These are phyloP conservation scores for Teratosphaeria zuluensis DNA, from an alignment of 2,329 filamentous ascomycete genomes.

Conservation along the genomic window DNA sequence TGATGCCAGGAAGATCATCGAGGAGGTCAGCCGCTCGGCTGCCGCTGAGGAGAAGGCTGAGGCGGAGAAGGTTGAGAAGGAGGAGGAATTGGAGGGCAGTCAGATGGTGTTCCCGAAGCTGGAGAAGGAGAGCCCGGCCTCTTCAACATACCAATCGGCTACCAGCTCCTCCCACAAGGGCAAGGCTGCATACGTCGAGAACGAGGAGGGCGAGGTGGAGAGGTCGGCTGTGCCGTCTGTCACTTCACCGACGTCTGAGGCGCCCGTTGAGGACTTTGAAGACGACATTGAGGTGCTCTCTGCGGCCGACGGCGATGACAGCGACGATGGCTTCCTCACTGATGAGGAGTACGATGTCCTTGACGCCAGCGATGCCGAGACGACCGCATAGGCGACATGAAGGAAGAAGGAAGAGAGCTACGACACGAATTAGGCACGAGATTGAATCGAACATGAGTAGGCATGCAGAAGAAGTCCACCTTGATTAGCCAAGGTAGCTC, in stretches of 20 bases:
- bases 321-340: constrained; percentile 75
- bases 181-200: constrained; percentile 47
- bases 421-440: neutral
- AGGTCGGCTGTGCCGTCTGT: constrained; percentile 21
- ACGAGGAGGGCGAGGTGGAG: constrained; percentile 48
- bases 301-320: constrained; percentile 49
- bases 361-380: constrained; percentile 85
- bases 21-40: constrained; percentile 9
- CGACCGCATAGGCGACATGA: constrained; percentile 13
- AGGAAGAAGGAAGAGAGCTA: neutral
- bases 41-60: constrained; percentile 23
- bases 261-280: constrained; percentile 38
- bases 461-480: neutral
- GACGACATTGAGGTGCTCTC: constrained; percentile 38
- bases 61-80: constrained; percentile 21
- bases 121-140: constrained; percentile 80
- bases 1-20: constrained; percentile 21
- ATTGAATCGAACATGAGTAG: neutral
- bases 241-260: constrained; percentile 23
- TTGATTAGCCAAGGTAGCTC: neutral
- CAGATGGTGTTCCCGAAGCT: constrained; percentile 96
- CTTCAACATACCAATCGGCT: constrained; percentile 64
- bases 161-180: constrained; percentile 28
- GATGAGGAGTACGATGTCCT: constrained; percentile 98
- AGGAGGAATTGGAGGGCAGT: constrained; percentile 34